Percentiles rank a stretch among this genome's conserved stretches.
Evolutionary conservation across 148 eudicot species (phyloP).

Genomic region (Amaranthus hypochondriacus): DNA sequence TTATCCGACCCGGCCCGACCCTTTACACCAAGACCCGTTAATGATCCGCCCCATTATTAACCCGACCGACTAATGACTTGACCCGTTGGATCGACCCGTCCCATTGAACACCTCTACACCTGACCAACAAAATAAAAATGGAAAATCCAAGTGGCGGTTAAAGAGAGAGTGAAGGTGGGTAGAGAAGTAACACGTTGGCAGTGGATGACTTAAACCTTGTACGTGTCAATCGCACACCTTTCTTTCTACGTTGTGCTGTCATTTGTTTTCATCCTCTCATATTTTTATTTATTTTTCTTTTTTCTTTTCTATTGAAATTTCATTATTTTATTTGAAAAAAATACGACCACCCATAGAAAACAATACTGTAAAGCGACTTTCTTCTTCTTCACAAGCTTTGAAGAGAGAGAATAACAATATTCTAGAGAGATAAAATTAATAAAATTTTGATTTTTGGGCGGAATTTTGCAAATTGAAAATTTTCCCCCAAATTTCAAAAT

Average conservation of each 20-base stretch:
- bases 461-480: not conserved
- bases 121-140: not conserved
- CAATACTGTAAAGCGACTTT: constrained; percentile 11
- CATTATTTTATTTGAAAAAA: not conserved
- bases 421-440: not conserved
- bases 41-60: too few relatives aligned
- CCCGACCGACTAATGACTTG: too few relatives aligned
- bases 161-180: not conserved
- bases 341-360: constrained; percentile 6
- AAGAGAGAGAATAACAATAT: not conserved
- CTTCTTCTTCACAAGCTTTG: constrained; percentile 6
- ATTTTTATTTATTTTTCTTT: not conserved
- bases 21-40: too few relatives aligned
- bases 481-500: not conserved
- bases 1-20: too few relatives aligned
- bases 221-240: constrained; percentile 14
- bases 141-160: constrained; percentile 8
- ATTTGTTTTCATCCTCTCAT: constrained; percentile 10
- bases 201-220: not conserved
- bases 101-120: too few relatives aligned
- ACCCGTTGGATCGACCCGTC: too few relatives aligned
- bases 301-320: not conserved
- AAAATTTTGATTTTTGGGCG: not conserved
- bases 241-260: constrained; percentile 11
- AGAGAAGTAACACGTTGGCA: constrained; percentile 16